A percentile compares a stretch with the other conserved stretches of the same genome.
phyloP scores from a whole-genome alignment of 345 rosid genomes.

The thale cress (Arabidopsis thaliana) region DNA sequence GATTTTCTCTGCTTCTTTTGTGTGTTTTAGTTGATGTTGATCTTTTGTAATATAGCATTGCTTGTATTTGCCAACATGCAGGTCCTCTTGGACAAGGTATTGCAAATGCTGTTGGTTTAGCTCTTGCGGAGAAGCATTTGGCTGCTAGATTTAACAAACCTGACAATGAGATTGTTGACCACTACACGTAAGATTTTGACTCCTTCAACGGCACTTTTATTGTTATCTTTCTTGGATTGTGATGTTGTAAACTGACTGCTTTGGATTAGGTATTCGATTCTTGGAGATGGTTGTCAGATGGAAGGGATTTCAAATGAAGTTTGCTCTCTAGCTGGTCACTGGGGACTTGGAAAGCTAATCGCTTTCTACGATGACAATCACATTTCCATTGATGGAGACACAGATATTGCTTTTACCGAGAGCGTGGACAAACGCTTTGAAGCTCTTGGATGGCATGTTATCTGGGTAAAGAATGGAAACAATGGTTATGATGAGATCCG shows the following conservation, averaged over 20 bases:
- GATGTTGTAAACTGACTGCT: slow-evolving; percentile 34
- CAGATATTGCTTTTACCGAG: slow-evolving; percentile 97
- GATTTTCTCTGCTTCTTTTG: slow-evolving; percentile 2
- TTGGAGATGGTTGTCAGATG: slow-evolving; percentile 99
- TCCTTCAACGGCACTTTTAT: no score
- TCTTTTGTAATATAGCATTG: no score
- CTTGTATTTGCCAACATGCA: no score
- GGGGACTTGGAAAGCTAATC: slow-evolving; percentile 97
- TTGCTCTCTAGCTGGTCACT: slow-evolving; percentile 90
- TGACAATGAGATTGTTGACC: slow-evolving; percentile 72
- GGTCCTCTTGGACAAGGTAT: slow-evolving; percentile 97
- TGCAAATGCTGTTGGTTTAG: slow-evolving; percentile 94
- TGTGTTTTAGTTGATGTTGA: no score
- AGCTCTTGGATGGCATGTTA: slow-evolving; percentile 98
- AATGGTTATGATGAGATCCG: slow-evolving; percentile 94
- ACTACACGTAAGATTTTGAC: slow-evolving; percentile 68
- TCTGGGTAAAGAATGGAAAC: slow-evolving; percentile 99
- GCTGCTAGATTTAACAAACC: slow-evolving; percentile 92
- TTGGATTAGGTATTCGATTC: slow-evolving; percentile 61
- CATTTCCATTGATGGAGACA: slow-evolving; percentile 97
- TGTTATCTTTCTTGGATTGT: background rate
- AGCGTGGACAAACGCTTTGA: slow-evolving; percentile 76
- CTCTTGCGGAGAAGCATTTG: slow-evolving; percentile 89
- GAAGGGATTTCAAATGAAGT: slow-evolving; percentile 94
- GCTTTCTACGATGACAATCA: slow-evolving; percentile 99